These are phyloP conservation scores for Caryopteris hybrid DNA, from an alignment of 305 asterid genomes.

Conservation along the genomic window DNA sequence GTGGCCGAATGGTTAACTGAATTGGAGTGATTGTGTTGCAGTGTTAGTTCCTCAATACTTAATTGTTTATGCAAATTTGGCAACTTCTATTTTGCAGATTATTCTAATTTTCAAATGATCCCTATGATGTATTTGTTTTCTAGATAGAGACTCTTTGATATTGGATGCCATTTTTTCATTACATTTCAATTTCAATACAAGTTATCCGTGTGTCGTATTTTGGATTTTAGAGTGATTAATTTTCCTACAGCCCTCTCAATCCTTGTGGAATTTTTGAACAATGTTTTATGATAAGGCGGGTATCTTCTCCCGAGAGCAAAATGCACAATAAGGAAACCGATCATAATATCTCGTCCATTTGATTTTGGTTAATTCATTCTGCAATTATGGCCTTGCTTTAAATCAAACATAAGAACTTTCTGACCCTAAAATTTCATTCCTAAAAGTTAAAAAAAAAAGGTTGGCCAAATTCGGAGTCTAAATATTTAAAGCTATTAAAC, in stretches of 20 bases:
- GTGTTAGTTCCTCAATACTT: neutral
- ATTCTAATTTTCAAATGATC: neutral
- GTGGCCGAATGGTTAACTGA: neutral
- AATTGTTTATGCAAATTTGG: neutral
- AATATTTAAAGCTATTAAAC: neutral
- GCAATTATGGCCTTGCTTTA: neutral
- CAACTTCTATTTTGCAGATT: neutral
- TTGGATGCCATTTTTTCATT: neutral
- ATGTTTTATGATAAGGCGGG: neutral
- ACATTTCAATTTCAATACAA: neutral
- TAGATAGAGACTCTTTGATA: neutral
- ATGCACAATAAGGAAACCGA: neutral
- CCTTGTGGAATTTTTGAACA: neutral
- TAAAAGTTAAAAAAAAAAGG: neutral
- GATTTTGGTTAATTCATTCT: neutral
- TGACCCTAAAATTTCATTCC: neutral
- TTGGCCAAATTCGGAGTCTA: neutral
- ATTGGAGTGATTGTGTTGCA: neutral
- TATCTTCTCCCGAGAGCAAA: neutral
- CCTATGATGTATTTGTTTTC: neutral
- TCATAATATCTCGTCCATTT: neutral
- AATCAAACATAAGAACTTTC: neutral
- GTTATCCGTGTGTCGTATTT: neutral
- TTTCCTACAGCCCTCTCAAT: neutral
- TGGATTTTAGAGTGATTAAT: neutral